Evolutionary conservation across 352 stramenopile species (phyloP).

Genomic region (Phytophthora capsici): DNA sequence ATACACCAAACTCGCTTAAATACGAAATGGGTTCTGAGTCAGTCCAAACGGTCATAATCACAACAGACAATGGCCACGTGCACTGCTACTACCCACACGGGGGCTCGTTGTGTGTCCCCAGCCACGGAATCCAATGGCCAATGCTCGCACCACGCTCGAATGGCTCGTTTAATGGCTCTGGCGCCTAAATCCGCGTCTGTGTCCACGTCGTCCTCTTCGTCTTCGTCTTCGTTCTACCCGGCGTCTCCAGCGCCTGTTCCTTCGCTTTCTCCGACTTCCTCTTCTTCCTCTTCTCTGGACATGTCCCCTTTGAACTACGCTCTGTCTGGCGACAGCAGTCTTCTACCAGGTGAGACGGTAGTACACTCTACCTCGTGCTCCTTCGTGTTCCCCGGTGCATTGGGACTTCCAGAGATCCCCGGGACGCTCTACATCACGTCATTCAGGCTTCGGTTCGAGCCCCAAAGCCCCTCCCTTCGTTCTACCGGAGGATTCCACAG

Average conservation of each 20-base stretch:
- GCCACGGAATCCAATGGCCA: slow-evolving; percentile 48
- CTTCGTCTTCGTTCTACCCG: slow-evolving; percentile 13
- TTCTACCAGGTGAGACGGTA: slow-evolving; percentile 51
- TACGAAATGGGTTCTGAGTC: slow-evolving; percentile 4
- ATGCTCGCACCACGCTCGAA: slow-evolving; percentile 81
- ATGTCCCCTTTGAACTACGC: slow-evolving; percentile 17
- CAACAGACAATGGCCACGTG: slow-evolving; percentile 28
- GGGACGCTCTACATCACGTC: slow-evolving; percentile 70
- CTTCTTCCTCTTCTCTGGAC: slow-evolving; percentile 37
- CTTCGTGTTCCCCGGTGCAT: slow-evolving; percentile 61
- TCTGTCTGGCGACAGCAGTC: slow-evolving; percentile 11
- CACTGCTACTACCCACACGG: slow-evolving; percentile 68
- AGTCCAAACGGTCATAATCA: slow-evolving; percentile 8
- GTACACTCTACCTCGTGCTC: slow-evolving; percentile 46
- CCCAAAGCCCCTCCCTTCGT: slow-evolving; percentile 50
- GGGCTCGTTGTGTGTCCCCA: slow-evolving; percentile 61
- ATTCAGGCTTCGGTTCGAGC: slow-evolving; percentile 80
- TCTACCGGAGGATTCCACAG: slow-evolving; percentile 53
- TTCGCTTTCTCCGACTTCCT: slow-evolving; percentile 23
- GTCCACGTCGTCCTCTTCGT: slow-evolving; percentile 17
- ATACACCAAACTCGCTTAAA: neutral
- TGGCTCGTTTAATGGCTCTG: slow-evolving; percentile 82
- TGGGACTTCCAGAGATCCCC: slow-evolving; percentile 55
- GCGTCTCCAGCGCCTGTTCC: slow-evolving; percentile 6
- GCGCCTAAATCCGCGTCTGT: slow-evolving; percentile 53